phyloP scores from a whole-genome alignment of 768 basidiomycete species.

The Tylopilus rubrobrunneus region DNA sequence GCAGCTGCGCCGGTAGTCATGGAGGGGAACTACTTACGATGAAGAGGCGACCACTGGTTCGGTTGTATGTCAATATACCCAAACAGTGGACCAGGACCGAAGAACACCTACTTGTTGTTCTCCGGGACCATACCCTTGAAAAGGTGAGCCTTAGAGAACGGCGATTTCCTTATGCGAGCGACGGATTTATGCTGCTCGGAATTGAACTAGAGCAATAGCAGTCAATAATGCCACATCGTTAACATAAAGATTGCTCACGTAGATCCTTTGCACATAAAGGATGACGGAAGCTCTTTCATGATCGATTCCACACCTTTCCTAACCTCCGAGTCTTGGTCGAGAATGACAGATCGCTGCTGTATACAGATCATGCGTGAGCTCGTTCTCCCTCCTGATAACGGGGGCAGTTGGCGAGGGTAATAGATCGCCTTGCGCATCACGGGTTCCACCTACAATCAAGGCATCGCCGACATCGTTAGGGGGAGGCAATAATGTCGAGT shows the following conservation, averaged over 20 bases:
- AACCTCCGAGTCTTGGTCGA: slow-evolving; percentile 3
- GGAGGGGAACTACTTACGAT: background rate
- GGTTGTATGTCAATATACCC: background rate
- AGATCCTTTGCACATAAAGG: slow-evolving; percentile 10
- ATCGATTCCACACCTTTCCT: slow-evolving; percentile 5
- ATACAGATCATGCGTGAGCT: slow-evolving; percentile 12
- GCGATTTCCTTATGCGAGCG: background rate
- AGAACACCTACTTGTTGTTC: slow-evolving; percentile 1
- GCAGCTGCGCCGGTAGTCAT: background rate
- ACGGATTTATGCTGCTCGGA: slow-evolving; percentile 3
- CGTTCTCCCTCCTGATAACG: background rate
- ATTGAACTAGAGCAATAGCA: slow-evolving; percentile 6
- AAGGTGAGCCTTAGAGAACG: background rate
- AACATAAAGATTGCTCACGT: slow-evolving; percentile 1
- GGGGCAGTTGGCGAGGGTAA: background rate
- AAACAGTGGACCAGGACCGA: background rate
- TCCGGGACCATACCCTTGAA: slow-evolving; percentile 9
- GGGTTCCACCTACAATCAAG: background rate
- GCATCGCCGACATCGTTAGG: background rate
- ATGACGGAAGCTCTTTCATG: slow-evolving; percentile 7
- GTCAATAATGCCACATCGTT: background rate
- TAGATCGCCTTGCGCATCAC: background rate
- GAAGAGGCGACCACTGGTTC: slow-evolving; percentile 11
- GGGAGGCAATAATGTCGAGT: background rate
- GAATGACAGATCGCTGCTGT: slow-evolving; percentile 5